phyloP scores from a whole-genome alignment of 208 protist species.

The Herpetomonas tarakana region DNA sequence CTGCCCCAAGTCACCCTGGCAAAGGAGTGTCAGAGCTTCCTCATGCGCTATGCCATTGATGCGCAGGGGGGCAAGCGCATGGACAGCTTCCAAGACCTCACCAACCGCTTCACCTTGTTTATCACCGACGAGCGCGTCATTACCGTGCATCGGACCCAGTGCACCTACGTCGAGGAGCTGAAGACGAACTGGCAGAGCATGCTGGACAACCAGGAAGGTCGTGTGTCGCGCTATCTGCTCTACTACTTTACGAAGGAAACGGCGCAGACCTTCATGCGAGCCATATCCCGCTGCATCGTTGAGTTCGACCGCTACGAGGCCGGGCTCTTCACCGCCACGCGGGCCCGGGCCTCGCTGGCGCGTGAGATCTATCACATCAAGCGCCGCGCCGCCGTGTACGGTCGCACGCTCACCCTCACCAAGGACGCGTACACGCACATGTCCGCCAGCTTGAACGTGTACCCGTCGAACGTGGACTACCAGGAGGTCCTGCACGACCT shows the following conservation, averaged over 20 bases:
- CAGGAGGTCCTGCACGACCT: conserved; percentile 73
- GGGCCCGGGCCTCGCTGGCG: conserved; percentile 46
- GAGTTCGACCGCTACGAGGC: conserved; percentile 79
- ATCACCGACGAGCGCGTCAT: conserved; percentile 32
- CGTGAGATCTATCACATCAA: conserved; percentile 84
- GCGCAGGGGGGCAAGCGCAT: conserved; percentile 25
- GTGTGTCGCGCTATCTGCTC: conserved; percentile 28
- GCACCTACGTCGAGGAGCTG: conserved; percentile 61
- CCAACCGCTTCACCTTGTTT: conserved; percentile 72
- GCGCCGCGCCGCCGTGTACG: conserved; percentile 71
- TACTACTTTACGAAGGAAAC: conserved; percentile 71
- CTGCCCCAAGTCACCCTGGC: conserved; percentile 67
- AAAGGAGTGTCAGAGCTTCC: conserved; percentile 43
- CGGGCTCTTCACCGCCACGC: conserved; percentile 45
- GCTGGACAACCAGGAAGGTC: background rate
- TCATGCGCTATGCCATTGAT: conserved; percentile 72
- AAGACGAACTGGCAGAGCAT: conserved; percentile 41
- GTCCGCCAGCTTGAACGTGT: conserved; percentile 34
- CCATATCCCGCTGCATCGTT: conserved; percentile 58
- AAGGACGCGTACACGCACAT: conserved; percentile 69
- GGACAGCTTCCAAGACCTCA: conserved; percentile 73
- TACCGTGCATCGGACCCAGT: conserved; percentile 74
- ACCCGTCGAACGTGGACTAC: conserved; percentile 48
- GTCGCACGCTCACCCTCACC: conserved; percentile 57
- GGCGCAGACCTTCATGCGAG: conserved; percentile 52